Evolutionary conservation across 2,329 filamentous ascomycete species (phyloP).

Genomic region (Pseudogymnoascus sp.): DNA sequence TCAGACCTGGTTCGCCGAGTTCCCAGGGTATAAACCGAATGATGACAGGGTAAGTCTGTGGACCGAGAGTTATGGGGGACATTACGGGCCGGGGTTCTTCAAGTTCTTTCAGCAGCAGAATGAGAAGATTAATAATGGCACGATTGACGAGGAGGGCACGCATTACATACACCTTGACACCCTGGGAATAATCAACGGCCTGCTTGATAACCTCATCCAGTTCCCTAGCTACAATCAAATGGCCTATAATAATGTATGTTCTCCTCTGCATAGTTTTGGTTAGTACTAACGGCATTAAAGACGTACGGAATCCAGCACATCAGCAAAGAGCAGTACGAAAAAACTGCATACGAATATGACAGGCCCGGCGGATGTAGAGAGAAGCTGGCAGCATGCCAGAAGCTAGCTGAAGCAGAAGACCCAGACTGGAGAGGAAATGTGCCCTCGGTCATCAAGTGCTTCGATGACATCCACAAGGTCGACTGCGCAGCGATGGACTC

Average conservation of each 20-base stretch:
- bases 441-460: slow-evolving; percentile 37
- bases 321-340: not conserved
- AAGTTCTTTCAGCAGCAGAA: slow-evolving; percentile 53
- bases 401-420: not conserved
- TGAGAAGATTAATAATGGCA: slow-evolving; percentile 38
- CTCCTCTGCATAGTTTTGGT: not conserved
- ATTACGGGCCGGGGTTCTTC: slow-evolving; percentile 55
- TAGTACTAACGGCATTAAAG: not conserved
- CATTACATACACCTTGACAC: slow-evolving; percentile 49
- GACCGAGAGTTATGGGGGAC: slow-evolving; percentile 58
- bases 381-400: slow-evolving; percentile 37
- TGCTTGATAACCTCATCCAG: slow-evolving; percentile 53
- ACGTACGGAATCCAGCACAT: not conserved
- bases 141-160: slow-evolving; percentile 37
- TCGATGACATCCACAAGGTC: slow-evolving; percentile 43
- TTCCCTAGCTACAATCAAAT: slow-evolving; percentile 21
- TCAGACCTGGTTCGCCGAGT: slow-evolving; percentile 46
- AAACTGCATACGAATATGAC: slow-evolving; percentile 32
- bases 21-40: slow-evolving; percentile 43
- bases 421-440: not conserved
- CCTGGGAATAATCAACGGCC: slow-evolving; percentile 60
- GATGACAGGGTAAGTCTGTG: slow-evolving; percentile 51
- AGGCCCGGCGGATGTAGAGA: slow-evolving; percentile 41
- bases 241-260: slow-evolving; percentile 38
- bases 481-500: slow-evolving; percentile 27